phyloP scores from a whole-genome alignment of 441 rosid genomes.

The Mallotus repandus region DNA sequence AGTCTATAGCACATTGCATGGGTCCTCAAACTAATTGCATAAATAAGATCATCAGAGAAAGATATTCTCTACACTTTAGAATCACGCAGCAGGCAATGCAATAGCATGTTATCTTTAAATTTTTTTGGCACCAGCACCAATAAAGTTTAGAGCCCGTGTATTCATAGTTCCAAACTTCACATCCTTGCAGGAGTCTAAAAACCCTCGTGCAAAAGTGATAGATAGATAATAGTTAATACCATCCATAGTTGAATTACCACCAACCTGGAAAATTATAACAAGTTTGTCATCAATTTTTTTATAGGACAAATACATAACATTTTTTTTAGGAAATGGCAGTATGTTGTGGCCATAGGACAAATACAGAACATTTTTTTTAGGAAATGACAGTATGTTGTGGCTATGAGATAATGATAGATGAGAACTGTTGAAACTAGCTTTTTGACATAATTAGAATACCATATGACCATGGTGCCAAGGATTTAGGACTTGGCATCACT shows the following conservation, averaged over 20 bases:
- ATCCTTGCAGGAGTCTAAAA: slow-evolving; percentile 81
- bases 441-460: neutral
- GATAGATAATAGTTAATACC: slow-evolving; percentile 73
- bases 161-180: slow-evolving; percentile 93
- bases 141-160: slow-evolving; percentile 73
- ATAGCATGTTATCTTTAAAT: slow-evolving; percentile 50
- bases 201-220: slow-evolving; percentile 65
- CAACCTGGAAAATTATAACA: slow-evolving; percentile 44
- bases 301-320: neutral
- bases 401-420: neutral
- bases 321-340: neutral
- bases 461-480: slow-evolving; percentile 1
- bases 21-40: neutral
- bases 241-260: slow-evolving; percentile 72
- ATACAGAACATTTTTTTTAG: neutral
- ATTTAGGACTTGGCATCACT: neutral
- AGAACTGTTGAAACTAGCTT: neutral
- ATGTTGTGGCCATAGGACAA: neutral
- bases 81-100: slow-evolving; percentile 9
- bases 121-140: slow-evolving; percentile 81
- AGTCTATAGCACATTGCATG: neutral
- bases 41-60: too few species aligned
- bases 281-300: slow-evolving; percentile 2
- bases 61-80: neutral
- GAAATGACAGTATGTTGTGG: neutral